phyloP scores from a whole-genome alignment of 495 filamentous ascomycete genomes.

The Darksidea phi region DNA sequence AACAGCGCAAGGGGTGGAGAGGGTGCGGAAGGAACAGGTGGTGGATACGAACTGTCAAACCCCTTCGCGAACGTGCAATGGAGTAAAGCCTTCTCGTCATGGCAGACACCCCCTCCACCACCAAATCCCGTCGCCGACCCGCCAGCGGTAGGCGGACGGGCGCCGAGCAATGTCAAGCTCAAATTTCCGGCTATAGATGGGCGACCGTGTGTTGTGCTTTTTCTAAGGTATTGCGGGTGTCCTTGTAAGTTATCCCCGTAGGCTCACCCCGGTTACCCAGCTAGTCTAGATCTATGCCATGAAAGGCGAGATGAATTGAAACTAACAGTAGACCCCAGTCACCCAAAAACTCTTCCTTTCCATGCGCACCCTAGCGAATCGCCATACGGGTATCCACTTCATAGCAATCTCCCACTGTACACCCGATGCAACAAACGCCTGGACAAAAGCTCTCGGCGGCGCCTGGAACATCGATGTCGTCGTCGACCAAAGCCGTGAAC shows the following conservation, averaged over 20 bases:
- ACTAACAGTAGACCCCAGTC: constrained; percentile 12
- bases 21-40: neutral
- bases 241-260: constrained; percentile 19
- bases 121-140: constrained; percentile 17
- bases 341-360: constrained; percentile 24
- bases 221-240: constrained; percentile 25
- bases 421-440: constrained; percentile 18
- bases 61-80: constrained; percentile 29
- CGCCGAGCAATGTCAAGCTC: constrained; percentile 25
- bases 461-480: constrained; percentile 28
- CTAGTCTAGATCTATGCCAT: no score
- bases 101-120: constrained; percentile 26
- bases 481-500: constrained; percentile 20
- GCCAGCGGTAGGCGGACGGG: constrained; percentile 13
- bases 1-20: neutral
- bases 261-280: no score
- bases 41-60: constrained; percentile 13
- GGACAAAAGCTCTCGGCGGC: constrained; percentile 20
- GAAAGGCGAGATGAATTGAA: no score
- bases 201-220: constrained; percentile 20
- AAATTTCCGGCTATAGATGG: constrained; percentile 27
- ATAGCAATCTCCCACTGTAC: constrained; percentile 30
- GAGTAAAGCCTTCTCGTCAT: constrained; percentile 24
- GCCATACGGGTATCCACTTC: constrained; percentile 24
- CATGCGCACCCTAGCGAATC: constrained; percentile 19